These are phyloP conservation scores for Kodamaea arcana DNA, from an alignment of 1,139 yeast species.

Conservation along the genomic window DNA sequence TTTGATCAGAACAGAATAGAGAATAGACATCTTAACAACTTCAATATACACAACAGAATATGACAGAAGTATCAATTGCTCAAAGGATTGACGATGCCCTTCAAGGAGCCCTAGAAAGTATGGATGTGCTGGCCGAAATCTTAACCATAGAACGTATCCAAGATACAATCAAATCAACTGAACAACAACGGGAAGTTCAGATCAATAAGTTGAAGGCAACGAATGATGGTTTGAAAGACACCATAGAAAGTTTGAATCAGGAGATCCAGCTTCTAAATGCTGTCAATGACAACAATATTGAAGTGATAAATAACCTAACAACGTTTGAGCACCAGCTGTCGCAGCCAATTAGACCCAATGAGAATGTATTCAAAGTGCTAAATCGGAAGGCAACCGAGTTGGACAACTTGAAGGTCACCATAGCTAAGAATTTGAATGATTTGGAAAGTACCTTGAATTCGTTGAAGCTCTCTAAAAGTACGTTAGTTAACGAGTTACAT, in stretches of 20 bases:
- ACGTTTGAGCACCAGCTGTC: constrained; percentile 6
- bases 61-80: too few relatives aligned
- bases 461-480: constrained; percentile 40
- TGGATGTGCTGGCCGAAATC: constrained; percentile 40
- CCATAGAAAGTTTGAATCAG: constrained; percentile 10
- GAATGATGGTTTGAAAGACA: constrained; percentile 19
- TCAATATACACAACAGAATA: not conserved
- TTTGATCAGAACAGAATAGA: too few relatives aligned
- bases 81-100: too few relatives aligned
- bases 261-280: constrained; percentile 24
- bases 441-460: constrained; percentile 50
- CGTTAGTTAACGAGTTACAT: constrained; percentile 30
- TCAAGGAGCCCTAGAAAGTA: constrained; percentile 21
- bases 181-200: constrained; percentile 22
- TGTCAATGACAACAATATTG: constrained; percentile 13
- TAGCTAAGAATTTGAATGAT: constrained; percentile 56
- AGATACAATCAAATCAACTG: constrained; percentile 29
- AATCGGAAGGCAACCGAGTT: constrained; percentile 29
- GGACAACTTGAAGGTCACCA: constrained; percentile 48
- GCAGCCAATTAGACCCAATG: constrained; percentile 8
- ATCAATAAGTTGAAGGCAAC: constrained; percentile 20
- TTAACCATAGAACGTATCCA: constrained; percentile 46
- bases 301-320: constrained; percentile 12
- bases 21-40: not conserved
- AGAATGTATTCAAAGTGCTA: constrained; percentile 26